Evolutionary conservation across 2,329 filamentous ascomycete species (phyloP).

Genomic region (Pseudomassariella vexata): DNA sequence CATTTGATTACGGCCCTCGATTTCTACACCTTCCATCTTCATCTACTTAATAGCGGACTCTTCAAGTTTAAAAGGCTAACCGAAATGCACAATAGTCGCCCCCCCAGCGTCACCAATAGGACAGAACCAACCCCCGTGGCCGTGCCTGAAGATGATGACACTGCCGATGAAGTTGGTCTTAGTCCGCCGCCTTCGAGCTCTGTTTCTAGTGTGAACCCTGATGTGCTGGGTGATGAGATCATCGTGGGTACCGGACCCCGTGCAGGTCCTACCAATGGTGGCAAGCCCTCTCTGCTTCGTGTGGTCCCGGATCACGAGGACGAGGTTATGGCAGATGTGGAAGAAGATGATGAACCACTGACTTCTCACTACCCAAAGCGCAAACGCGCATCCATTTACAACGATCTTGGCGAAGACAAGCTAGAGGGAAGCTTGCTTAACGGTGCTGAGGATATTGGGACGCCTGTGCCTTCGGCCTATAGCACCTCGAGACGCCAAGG

Average conservation of each 20-base stretch:
- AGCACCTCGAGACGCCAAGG: too few relatives aligned
- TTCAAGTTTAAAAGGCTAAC: too few relatives aligned
- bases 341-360: conserved; percentile 28
- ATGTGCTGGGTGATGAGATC: conserved; percentile 45
- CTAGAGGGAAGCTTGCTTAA: conserved; percentile 30
- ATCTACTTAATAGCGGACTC: too few relatives aligned
- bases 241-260: conserved; percentile 34
- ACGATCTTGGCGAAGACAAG: conserved; percentile 43
- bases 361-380: conserved; percentile 48
- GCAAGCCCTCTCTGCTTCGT: conserved; percentile 28
- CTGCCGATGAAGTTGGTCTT: conserved; percentile 34
- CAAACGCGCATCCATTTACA: conserved; percentile 46
- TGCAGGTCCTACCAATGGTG: conserved; percentile 27
- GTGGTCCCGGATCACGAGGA: conserved; percentile 34
- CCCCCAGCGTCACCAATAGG: too few relatives aligned
- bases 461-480: conserved; percentile 20
- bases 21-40: neutral
- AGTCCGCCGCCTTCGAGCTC: conserved; percentile 36
- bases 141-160: conserved; percentile 27
- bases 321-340: conserved; percentile 35
- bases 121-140: conserved; percentile 13
- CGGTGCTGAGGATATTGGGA: conserved; percentile 23
- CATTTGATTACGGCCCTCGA: too few relatives aligned
- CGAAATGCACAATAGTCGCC: neutral
- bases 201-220: conserved; percentile 33